Evolutionary conservation across 331 rosid species (phyloP).

Genomic region (Spiraea crenata): DNA sequence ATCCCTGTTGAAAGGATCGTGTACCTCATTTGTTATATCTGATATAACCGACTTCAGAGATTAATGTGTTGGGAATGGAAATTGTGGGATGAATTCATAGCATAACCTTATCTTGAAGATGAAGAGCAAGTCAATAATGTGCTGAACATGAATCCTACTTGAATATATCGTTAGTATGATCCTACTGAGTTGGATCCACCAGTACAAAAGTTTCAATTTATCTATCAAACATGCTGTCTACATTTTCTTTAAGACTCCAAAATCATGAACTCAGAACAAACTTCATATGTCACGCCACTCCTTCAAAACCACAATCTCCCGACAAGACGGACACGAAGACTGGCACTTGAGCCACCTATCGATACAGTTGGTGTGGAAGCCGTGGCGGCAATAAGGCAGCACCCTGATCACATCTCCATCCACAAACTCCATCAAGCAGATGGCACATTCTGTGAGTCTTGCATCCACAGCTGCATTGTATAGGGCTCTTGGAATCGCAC

Average conservation of each 20-base stretch:
- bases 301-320: background rate
- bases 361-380: conserved; percentile 25
- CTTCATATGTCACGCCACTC: conserved; percentile 2
- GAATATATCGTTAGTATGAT: too few relatives aligned
- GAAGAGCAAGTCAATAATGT: too few relatives aligned
- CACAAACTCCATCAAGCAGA: conserved; percentile 32
- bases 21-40: conserved; percentile 23
- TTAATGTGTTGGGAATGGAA: background rate
- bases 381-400: conserved; percentile 25
- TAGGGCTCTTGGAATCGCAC: conserved; percentile 2
- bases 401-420: conserved; percentile 24
- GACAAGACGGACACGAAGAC: conserved; percentile 27
- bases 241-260: background rate
- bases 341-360: conserved; percentile 25
- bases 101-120: too few relatives aligned
- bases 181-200: too few relatives aligned
- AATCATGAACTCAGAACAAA: background rate
- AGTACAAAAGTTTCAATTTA: too few relatives aligned
- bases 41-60: conserved; percentile 4
- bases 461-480: background rate
- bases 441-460: conserved; percentile 22
- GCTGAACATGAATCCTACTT: too few relatives aligned
- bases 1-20: conserved; percentile 30
- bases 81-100: background rate
- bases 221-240: background rate